Conservation (phyloP, 148 eudicot genomes). For the Euryodendron excelsum region DNA sequence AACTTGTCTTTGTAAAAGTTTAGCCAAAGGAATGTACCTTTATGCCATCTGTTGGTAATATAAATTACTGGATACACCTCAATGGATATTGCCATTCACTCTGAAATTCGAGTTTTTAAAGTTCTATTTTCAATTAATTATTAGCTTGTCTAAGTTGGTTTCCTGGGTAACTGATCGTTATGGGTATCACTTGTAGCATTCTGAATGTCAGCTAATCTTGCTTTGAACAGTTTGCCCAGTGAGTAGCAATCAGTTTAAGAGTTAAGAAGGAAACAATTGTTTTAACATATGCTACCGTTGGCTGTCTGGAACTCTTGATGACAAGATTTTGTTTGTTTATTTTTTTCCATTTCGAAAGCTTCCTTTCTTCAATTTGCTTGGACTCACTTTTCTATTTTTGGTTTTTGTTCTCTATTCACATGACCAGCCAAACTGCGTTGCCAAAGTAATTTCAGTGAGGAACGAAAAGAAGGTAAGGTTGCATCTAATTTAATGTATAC, state of each 20-base stretch:
- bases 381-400: slow-evolving; percentile 18
- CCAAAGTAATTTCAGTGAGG: slow-evolving; percentile 60
- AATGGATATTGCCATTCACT: too few relatives aligned
- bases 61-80: not conserved
- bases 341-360: not conserved
- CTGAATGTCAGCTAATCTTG: not conserved
- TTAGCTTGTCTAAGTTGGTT: too few relatives aligned
- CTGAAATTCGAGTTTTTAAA: too few relatives aligned
- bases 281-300: not conserved
- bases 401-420: slow-evolving; percentile 10
- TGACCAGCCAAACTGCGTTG: slow-evolving; percentile 75
- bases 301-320: not conserved
- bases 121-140: too few relatives aligned
- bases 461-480: slow-evolving; percentile 66
- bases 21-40: not conserved
- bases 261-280: not conserved
- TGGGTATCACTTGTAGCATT: not conserved
- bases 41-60: not conserved
- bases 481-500: not conserved
- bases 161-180: not conserved
- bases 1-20: not conserved
- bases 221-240: not conserved
- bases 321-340: not conserved
- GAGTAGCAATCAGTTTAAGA: not conserved
- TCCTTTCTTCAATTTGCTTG: not conserved